Base-by-base conservation (phyloP, 352 stramenopile genomes). In the Poterioochromonas sp. region DNA sequence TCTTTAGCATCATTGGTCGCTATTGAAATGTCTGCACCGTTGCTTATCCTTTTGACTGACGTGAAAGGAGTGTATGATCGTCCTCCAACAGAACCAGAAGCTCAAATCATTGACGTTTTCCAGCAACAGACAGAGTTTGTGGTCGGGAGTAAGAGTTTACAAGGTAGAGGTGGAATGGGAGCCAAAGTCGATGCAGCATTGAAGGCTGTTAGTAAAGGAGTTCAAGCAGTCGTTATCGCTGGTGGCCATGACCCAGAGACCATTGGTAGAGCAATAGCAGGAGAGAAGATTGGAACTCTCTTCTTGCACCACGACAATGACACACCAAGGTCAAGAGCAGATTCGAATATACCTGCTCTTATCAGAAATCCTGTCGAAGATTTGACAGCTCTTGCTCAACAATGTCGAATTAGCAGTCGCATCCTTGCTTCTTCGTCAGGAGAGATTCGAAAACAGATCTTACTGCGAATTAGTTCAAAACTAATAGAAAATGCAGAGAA, bases 31-130 rank as follows among this genome's bases (percentile, higher is more conserved):
- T 79, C 91, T n/a, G 88, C 88, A 18, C 92, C 97, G 80, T 83
- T 97, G 54, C 86, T 97, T 20, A 86, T 99, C 65, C 81, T 99
- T 71, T 88, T 99, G 53, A 98, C 95, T 1, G 95, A 99, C 83
- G 95, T 99, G 5, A 88, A 97, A 47, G 94, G 94, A 15, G 88
- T 99, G 0, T 99, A 96, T 87, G 87, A 93, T 79, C 86, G 82
- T 62, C 85, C 86, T 32, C 88, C 88, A 0, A 82, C 74, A 0
- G 82, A 87, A 37, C 53, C 79, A 18, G 84, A 83, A n/a, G 85
- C 88, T 1, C 86, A 85, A 64, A 69, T 87, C 34, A 76, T 91
- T 11, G 69, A 81, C 35, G 80, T 89, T 32, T 89, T 85, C 65
- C 62, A 74, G 3, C 51, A 84, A 74, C 65, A 84, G 11, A 76